Base-by-base conservation (phyloP, 116 monocot species). In the Cymodocea nodosa region DNA sequence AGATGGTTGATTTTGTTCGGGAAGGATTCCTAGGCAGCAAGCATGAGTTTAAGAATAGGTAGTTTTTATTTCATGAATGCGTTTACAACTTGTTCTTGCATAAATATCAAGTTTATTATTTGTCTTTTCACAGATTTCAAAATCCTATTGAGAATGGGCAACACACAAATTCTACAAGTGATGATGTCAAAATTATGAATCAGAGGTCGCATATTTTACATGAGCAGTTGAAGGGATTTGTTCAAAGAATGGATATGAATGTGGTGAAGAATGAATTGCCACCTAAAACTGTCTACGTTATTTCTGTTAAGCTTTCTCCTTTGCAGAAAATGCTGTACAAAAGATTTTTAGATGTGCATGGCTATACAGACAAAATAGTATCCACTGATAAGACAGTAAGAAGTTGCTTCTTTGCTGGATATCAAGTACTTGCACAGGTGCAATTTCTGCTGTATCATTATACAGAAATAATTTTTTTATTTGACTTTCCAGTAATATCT, bases 1-100 rank as follows among this genome's bases (percentile, higher is more conserved):
- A 95, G 95, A 95, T 95, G 95, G 95, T 95, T 80, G 95, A 95
- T 80, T 95, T 95, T 87, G 95, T 95, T 39, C 78, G 95, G 59
- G 95, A 95, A 70, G 90, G 95, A 71, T 95, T 83, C 74, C 82
- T 95, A 18, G 95, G 95, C 9, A 95, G 81, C 56, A 90, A 87
- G 62, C 87, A 85, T 73, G 95, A 95, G 74, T 95, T 95, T 54
- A 77, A 87, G 9, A 95, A 95, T 74, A 61, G 94, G 94, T 90
- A 79, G 17, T 49, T 51, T 58, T 23, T 24, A 7, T 18, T 68
- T 49, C 12, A 4, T 59, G 11, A 24, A 23, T 22, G 6, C 24
- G 22, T 12, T 22, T 25, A 25, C 14, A 52, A 17, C 30, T 54
- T 6, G 53, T 68, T 25, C 1, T 54, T 25, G 1, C 10, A 52